Percentiles rank a stretch among this genome's conserved stretches.
Evolutionary conservation across 2,329 filamentous ascomycete species (phyloP).

Genomic region (Botrytis medusae): DNA sequence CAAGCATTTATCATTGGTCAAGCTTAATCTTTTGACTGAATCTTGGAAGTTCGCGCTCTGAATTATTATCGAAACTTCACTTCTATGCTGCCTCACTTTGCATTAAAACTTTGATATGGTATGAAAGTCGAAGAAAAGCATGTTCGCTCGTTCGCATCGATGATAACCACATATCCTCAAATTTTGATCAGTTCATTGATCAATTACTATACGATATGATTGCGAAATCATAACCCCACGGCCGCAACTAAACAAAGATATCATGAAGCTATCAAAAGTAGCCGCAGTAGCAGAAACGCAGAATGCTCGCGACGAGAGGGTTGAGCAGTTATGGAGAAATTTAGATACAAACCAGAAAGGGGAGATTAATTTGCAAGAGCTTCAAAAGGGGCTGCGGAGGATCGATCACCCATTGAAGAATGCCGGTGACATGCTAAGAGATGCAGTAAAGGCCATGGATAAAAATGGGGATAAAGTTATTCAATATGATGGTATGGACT

Average conservation of each 20-base stretch:
- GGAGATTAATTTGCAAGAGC: slow-evolving; percentile 77
- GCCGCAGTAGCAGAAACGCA: slow-evolving; percentile 74
- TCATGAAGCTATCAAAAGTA: slow-evolving; percentile 53
- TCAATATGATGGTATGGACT: slow-evolving; percentile 74
- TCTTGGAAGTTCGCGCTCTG: slow-evolving; percentile 15
- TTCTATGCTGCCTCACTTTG: background rate
- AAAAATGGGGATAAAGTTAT: slow-evolving; percentile 86
- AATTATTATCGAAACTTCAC: slow-evolving; percentile 14
- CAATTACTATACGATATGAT: slow-evolving; percentile 29
- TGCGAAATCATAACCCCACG: slow-evolving; percentile 29
- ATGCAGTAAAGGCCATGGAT: slow-evolving; percentile 81
- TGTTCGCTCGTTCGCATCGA: slow-evolving; percentile 24
- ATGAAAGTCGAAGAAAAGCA: slow-evolving; percentile 1
- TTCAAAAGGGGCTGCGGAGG: slow-evolving; percentile 80
- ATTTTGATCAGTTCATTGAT: slow-evolving; percentile 23
- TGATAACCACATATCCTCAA: slow-evolving; percentile 27
- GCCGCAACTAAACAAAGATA: slow-evolving; percentile 20
- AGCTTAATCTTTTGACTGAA: slow-evolving; percentile 17
- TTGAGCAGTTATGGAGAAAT: slow-evolving; percentile 80
- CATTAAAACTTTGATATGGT: slow-evolving; percentile 9
- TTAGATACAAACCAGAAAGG: slow-evolving; percentile 76
- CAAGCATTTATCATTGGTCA: slow-evolving; percentile 22
- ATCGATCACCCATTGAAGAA: slow-evolving; percentile 96
- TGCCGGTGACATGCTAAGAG: slow-evolving; percentile 79
- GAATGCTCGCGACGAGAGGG: slow-evolving; percentile 75